Conservation (phyloP, 2,329 filamentous ascomycete species). For the Pseudocercospora cruenta region DNA sequence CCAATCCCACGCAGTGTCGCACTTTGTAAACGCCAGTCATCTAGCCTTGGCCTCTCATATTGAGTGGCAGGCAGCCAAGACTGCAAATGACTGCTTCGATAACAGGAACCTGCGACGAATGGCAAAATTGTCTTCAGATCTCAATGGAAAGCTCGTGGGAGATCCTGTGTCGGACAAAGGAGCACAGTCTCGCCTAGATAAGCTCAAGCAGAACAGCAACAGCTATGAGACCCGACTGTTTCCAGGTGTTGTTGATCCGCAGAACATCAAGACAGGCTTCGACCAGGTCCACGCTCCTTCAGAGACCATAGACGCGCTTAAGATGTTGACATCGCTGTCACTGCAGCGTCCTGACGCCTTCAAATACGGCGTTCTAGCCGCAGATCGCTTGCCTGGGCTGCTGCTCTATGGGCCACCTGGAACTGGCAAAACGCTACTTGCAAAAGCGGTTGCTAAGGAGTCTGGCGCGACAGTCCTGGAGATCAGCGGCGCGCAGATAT, state of each 20-base stretch:
- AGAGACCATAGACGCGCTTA: conserved; percentile 84
- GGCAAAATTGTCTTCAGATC: conserved; percentile 17
- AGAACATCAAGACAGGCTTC: conserved; percentile 85
- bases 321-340: conserved; percentile 85
- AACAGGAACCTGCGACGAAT: conserved; percentile 8
- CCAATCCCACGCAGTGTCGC: conserved; percentile 40
- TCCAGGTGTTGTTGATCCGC: conserved; percentile 77
- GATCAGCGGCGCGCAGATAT: conserved; percentile 86
- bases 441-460: conserved; percentile 67
- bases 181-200: conserved; percentile 41
- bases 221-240: conserved; percentile 82
- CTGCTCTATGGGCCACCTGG: conserved; percentile 95
- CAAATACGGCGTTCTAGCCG: conserved; percentile 87
- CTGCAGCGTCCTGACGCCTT: conserved; percentile 92
- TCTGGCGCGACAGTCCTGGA: conserved; percentile 74
- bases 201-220: conserved; percentile 63
- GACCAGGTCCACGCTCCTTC: conserved; percentile 79
- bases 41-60: conserved; percentile 32
- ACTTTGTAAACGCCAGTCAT: conserved; percentile 43
- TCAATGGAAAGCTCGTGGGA: conserved; percentile 15
- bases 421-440: conserved; percentile 82
- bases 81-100: conserved; percentile 3
- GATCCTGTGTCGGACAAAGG: conserved; percentile 6
- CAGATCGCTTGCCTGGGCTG: conserved; percentile 86
- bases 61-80: conserved; percentile 8